These are phyloP conservation scores for Pyrus communis DNA, from an alignment of 306 rosid species.

Conservation along the genomic window DNA sequence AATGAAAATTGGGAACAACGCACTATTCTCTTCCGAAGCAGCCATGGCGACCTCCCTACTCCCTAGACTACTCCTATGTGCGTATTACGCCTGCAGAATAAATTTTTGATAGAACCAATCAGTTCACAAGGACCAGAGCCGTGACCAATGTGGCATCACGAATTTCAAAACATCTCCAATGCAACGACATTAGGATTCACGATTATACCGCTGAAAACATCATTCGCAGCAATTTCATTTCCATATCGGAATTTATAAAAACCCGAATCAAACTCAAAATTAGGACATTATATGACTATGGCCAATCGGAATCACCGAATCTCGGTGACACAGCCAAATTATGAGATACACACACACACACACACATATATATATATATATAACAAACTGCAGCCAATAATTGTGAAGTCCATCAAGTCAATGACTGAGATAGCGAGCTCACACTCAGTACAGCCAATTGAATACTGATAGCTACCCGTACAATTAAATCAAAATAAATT, in stretches of 20 bases:
- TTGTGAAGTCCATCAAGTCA: background rate
- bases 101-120: background rate
- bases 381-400: background rate
- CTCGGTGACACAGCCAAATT: background rate
- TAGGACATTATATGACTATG: background rate
- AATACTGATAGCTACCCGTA: background rate
- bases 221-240: background rate
- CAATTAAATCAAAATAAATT: background rate
- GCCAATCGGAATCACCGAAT: background rate
- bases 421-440: background rate
- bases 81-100: slow-evolving; percentile 16
- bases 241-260: background rate
- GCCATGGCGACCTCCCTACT: slow-evolving; percentile 52
- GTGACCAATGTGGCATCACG: background rate
- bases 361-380: background rate
- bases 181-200: background rate
- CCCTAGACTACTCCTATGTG: slow-evolving; percentile 21
- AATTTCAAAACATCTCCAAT: background rate
- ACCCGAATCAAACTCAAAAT: background rate
- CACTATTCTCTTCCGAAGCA: slow-evolving; percentile 82
- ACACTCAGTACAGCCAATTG: background rate
- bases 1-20: slow-evolving; percentile 86
- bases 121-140: background rate
- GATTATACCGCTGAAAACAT: background rate
- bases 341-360: background rate